phyloP scores from a whole-genome alignment of 495 filamentous ascomycete species.

The Penicillium pulvis region DNA sequence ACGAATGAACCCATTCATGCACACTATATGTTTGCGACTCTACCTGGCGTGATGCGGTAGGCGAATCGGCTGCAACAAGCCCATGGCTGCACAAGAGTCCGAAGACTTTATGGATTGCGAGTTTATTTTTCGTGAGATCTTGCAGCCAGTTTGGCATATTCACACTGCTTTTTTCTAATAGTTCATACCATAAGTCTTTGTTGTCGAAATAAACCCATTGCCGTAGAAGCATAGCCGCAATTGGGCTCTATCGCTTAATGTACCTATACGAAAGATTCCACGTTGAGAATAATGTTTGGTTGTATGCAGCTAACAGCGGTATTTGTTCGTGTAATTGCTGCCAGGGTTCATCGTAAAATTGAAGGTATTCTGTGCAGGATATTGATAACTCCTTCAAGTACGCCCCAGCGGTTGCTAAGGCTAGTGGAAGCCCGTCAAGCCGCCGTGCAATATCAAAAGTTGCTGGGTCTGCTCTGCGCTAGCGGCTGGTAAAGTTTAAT shows the following conservation, averaged over 20 bases:
- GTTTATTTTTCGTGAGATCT: neutral
- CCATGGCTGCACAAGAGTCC: neutral
- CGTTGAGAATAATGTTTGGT: slow-evolving; percentile 1
- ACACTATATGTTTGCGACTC: neutral
- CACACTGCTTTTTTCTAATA: neutral
- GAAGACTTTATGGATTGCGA: neutral
- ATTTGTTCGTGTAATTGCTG: neutral
- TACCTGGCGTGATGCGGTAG: neutral
- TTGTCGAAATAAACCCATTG: slow-evolving; percentile 4
- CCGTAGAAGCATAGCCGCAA: slow-evolving; percentile 4
- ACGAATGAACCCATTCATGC: slow-evolving; percentile 4
- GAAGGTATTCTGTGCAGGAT: neutral
- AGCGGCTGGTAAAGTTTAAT: neutral
- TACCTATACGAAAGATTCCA: neutral
- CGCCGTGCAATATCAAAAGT: neutral
- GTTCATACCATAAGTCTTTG: slow-evolving; percentile 2
- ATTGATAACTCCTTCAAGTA: neutral
- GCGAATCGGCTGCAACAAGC: neutral
- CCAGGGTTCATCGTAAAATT: neutral
- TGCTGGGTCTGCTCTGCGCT: neutral
- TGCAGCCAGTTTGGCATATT: neutral
- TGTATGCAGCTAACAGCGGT: neutral
- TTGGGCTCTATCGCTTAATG: neutral
- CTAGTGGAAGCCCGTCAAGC: slow-evolving; percentile 4
- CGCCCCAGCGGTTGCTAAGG: slow-evolving; percentile 3